phyloP scores from a whole-genome alignment of 2,329 filamentous ascomycete genomes.

The Pestalotiopsis fici region DNA sequence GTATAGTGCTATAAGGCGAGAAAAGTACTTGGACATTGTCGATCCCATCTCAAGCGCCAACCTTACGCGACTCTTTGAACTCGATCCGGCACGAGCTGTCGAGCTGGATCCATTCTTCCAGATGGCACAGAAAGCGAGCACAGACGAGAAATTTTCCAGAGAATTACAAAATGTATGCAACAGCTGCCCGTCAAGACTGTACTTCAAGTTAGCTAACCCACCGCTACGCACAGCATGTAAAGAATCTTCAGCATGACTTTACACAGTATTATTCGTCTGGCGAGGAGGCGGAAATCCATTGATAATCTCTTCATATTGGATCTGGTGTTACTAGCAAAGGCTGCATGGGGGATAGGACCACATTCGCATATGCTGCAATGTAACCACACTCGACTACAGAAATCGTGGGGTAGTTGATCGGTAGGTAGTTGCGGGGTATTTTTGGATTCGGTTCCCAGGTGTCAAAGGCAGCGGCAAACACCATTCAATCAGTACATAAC shows the following conservation, averaged over 20 bases:
- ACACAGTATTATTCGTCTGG: not conserved
- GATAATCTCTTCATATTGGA: not conserved
- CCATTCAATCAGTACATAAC: not conserved
- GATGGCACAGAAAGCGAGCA: not conserved
- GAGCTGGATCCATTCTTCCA: slow-evolving; percentile 3
- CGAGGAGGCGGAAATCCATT: not conserved
- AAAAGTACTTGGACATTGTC: slow-evolving; percentile 28
- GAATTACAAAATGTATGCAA: not conserved
- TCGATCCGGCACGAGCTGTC: not conserved
- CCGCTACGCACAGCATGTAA: not conserved
- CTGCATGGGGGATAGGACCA: too few species aligned
- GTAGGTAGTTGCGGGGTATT: not conserved
- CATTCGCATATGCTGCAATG: too few species aligned
- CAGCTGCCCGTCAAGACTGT: not conserved
- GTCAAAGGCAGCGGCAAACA: not conserved
- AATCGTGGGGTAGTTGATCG: not conserved
- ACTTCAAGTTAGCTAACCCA: not conserved
- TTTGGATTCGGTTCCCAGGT: not conserved
- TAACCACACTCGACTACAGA: too few species aligned
- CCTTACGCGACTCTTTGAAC: not conserved
- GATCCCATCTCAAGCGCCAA: slow-evolving; percentile 3
- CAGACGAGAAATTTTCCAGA: not conserved
- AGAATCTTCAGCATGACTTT: not conserved
- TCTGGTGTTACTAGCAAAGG: not conserved
- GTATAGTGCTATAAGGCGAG: slow-evolving; percentile 38